Conservation (phyloP, 768 basidiomycete genomes). For the Leucocoprinus sp. region DNA sequence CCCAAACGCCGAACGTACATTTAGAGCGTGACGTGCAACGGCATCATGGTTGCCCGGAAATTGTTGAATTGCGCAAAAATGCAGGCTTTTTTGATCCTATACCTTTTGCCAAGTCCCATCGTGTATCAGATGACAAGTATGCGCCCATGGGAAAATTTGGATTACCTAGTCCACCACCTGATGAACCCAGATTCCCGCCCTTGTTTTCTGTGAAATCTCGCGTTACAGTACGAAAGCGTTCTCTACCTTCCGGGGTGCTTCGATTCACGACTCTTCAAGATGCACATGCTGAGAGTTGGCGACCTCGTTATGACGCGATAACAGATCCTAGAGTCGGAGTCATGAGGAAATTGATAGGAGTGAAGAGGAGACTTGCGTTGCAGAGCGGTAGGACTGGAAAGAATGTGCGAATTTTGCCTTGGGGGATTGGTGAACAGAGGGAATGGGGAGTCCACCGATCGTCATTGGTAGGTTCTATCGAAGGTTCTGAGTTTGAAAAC, state of each 20-base stretch:
- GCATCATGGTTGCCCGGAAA: no score
- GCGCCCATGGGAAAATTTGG: constrained; percentile 58
- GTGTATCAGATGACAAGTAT: constrained; percentile 67
- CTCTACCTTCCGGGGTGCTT: constrained; percentile 11
- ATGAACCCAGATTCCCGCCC: constrained; percentile 25
- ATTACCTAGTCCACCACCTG: constrained; percentile 55
- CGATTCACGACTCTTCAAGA: not conserved
- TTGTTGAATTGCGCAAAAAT: no score
- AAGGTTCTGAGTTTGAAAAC: constrained; percentile 25
- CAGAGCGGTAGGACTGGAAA: constrained; percentile 27
- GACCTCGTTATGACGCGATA: constrained; percentile 41
- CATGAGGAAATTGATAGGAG: constrained; percentile 57
- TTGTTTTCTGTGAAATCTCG: constrained; percentile 11
- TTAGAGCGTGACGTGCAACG: constrained; percentile 23
- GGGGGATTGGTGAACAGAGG: constrained; percentile 35
- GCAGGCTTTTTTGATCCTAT: constrained; percentile 59
- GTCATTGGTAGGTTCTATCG: constrained; percentile 23
- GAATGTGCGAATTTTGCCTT: constrained; percentile 23
- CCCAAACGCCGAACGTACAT: constrained; percentile 47
- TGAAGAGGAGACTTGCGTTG: constrained; percentile 53
- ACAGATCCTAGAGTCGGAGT: constrained; percentile 72
- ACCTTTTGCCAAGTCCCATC: constrained; percentile 59
- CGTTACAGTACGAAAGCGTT: constrained; percentile 1
- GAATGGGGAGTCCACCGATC: constrained; percentile 35
- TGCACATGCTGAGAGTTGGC: constrained; percentile 33